These are phyloP conservation scores for Phycomyces blakesleeanus DNA, from an alignment of 192 early-diverging fungal genomes.

Conservation along the genomic window DNA sequence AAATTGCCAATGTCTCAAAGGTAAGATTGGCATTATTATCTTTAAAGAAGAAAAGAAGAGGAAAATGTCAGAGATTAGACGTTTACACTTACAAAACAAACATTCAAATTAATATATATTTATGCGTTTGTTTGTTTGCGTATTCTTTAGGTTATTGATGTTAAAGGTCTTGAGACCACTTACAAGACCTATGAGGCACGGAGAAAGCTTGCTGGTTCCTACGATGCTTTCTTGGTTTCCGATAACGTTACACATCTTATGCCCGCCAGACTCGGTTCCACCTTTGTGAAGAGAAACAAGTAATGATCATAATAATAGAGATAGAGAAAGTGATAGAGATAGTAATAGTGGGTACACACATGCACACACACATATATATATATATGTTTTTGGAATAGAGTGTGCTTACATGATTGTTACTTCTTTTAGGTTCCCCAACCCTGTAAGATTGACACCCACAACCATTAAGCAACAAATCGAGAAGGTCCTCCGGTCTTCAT, in stretches of 20 bases:
- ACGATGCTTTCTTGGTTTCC: constrained; percentile 88
- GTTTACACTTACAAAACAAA: no score
- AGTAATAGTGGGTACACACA: no score
- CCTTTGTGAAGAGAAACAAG: constrained; percentile 84
- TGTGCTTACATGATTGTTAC: background rate
- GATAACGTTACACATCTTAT: constrained; percentile 73
- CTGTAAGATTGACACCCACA: background rate
- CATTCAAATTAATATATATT: no score
- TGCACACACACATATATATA: no score
- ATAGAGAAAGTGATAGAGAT: no score
- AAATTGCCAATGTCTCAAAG: constrained; percentile 57
- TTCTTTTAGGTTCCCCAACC: constrained; percentile 18
- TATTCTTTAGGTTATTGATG: constrained; percentile 69
- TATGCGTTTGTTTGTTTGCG: no score
- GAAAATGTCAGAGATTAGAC: no score
- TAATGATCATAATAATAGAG: no score
- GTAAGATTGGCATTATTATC: no score
- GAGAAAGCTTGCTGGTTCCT: constrained; percentile 68
- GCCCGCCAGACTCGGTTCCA: constrained; percentile 78
- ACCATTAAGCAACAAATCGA: background rate
- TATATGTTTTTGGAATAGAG: no score
- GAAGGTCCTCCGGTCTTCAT: background rate
- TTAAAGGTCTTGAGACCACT: constrained; percentile 72
- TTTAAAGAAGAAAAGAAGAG: no score
- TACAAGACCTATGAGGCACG: constrained; percentile 81